Conservation (phyloP, 441 rosid species). For the Brassica balearica region DNA sequence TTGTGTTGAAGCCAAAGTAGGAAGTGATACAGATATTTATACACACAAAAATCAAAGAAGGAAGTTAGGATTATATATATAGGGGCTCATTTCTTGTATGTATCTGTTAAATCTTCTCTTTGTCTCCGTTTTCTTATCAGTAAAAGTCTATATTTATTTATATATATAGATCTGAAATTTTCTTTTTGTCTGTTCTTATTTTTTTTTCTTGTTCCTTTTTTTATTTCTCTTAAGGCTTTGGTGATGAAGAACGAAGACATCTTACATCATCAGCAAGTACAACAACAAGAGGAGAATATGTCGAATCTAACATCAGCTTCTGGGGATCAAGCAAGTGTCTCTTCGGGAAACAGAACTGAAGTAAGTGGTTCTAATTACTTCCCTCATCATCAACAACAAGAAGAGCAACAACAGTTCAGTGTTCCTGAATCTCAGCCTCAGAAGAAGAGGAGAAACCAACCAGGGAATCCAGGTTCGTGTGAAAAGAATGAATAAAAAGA, state of each 20-base stretch:
- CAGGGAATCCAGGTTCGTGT: slow-evolving; percentile 83
- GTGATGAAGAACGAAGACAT: slow-evolving; percentile 58
- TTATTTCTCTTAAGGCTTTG: not conserved
- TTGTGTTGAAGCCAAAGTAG: slow-evolving; percentile 68
- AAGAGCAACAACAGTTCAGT: slow-evolving; percentile 41
- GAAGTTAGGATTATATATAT: slow-evolving; percentile 24
- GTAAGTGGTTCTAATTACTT: slow-evolving; percentile 48
- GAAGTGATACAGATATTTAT: slow-evolving; percentile 32
- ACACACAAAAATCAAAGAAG: slow-evolving; percentile 31
- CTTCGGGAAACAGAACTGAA: slow-evolving; percentile 70
- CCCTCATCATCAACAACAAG: slow-evolving; percentile 29
- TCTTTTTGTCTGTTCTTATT: slow-evolving; percentile 9
- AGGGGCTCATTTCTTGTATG: slow-evolving; percentile 37
- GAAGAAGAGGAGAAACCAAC: slow-evolving; percentile 78
- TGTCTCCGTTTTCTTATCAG: slow-evolving; percentile 33
- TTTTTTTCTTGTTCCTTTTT: slow-evolving; percentile 12
- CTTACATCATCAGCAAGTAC: slow-evolving; percentile 54
- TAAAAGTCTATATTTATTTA: slow-evolving; percentile 3
- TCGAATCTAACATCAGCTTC: slow-evolving; percentile 92
- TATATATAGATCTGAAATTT: slow-evolving; percentile 39
- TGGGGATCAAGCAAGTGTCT: slow-evolving; percentile 79
- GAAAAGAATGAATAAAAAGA: not conserved
- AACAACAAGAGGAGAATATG: slow-evolving; percentile 70
- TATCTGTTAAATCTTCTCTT: slow-evolving; percentile 40
- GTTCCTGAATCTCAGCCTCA: slow-evolving; percentile 56